Conservation (phyloP, 73 alveolate genomes). For the Paramecium biaurelia region DNA sequence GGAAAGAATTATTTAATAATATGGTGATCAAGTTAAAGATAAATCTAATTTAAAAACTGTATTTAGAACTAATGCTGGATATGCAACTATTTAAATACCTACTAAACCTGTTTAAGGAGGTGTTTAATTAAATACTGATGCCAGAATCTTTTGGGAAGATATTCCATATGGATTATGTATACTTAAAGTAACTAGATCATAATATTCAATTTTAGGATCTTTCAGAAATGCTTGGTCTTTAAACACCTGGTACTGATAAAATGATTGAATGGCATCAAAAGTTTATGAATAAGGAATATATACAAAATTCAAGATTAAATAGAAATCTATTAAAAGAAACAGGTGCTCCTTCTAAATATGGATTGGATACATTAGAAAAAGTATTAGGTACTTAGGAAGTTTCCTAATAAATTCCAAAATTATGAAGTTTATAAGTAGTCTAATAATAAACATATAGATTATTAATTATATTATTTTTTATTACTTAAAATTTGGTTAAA, state of each 20-base stretch:
- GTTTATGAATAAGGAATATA: constrained; percentile 71
- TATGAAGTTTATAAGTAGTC: constrained; percentile 1
- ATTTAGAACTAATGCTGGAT: constrained; percentile 79
- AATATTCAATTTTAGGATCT: constrained; percentile 2
- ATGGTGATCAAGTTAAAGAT: constrained; percentile 74
- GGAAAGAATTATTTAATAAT: constrained; percentile 72
- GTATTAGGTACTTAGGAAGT: constrained; percentile 49
- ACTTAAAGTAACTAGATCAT: constrained; percentile 33
- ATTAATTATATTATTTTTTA: not conserved
- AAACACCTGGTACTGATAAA: constrained; percentile 70
- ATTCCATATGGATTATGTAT: constrained; percentile 80
- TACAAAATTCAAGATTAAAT: constrained; percentile 64
- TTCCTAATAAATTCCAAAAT: not conserved
- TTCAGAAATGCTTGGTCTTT: constrained; percentile 70
- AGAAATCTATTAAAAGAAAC: constrained; percentile 62
- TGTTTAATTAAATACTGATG: constrained; percentile 67
- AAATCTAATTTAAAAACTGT: constrained; percentile 65
- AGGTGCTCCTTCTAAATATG: constrained; percentile 80
- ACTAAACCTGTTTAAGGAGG: constrained; percentile 66
- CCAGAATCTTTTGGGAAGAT: constrained; percentile 84
- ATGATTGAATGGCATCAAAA: constrained; percentile 74
- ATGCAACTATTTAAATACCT: constrained; percentile 71
- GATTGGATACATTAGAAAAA: constrained; percentile 66
- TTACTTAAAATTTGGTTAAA: too few species aligned
- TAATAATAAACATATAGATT: not conserved